Percentiles rank a stretch among this genome's conserved stretches.
phyloP scores from a whole-genome alignment of 106 monocot species.

The Phalaenopsis aphrodite region DNA sequence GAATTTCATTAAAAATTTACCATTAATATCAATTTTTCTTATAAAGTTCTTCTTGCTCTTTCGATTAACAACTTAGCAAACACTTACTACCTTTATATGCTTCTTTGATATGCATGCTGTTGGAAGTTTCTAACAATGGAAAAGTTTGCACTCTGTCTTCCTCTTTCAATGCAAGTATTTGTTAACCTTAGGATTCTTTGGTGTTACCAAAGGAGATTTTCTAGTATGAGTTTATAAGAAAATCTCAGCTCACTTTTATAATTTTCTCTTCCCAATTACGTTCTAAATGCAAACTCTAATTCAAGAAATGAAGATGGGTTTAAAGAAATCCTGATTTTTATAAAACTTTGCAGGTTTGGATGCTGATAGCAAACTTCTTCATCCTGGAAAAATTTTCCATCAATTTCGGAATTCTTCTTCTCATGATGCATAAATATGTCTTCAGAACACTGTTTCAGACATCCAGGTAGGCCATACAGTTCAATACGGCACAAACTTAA shows the following conservation, averaged over 20 bases:
- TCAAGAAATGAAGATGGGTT: neutral
- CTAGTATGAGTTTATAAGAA: no score
- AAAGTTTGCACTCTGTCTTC: neutral
- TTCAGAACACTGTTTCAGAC: neutral
- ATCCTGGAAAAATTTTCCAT: slow-evolving; percentile 85
- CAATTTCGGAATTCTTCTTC: slow-evolving; percentile 95
- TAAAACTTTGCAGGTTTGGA: slow-evolving; percentile 55
- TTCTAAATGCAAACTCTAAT: neutral
- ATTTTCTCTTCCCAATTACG: neutral
- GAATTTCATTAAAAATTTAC: no score
- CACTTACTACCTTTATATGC: neutral
- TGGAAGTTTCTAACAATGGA: neutral
- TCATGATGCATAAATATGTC: slow-evolving; percentile 70
- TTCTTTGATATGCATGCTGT: neutral
- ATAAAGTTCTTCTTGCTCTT: no score
- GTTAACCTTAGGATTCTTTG: neutral
- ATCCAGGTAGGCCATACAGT: neutral
- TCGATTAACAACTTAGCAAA: no score
- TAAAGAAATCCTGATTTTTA: neutral
- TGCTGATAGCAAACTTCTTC: slow-evolving; percentile 80
- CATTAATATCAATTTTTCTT: no score
- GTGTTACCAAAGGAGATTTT: no score
- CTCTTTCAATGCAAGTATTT: neutral
- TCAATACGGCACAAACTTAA: neutral
- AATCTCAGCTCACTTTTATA: neutral